Base-by-base conservation (phyloP, 208 protist genomes). In the Phytomonas francai region DNA sequence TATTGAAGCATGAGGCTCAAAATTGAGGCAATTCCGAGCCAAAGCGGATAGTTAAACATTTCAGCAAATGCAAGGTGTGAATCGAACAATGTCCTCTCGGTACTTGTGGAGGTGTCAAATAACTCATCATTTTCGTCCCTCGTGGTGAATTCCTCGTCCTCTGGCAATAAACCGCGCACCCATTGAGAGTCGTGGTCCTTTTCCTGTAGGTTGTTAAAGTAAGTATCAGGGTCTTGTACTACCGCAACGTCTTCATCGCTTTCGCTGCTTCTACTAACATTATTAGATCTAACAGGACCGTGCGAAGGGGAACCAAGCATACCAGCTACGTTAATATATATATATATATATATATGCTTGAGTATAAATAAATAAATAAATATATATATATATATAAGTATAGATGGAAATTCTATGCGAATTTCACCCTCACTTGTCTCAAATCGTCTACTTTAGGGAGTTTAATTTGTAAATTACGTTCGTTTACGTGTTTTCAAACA, bases 81-180 rank as follows among this genome's bases (percentile, higher is more conserved):
- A 49, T 49, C 39, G 16, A 49, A 49, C 39, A 19, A 49, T 49
- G 4, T 12, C 12, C 14, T 19, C 16, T 49, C 12, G 16, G 39
- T 49, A 49, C 14, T 49, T 49, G 7, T 62, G 0, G 51, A 49
- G 3, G 70, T 45, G 29, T 72, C 63, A 28, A 71, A 70, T 8
- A 73, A 28, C 51, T 80, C 77, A 69, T 72, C 61, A 63, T 70
- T 70, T 54, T 54, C 56, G n/a, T 61, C 19, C 39, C 65, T 67
- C 36, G 64, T 71, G 6, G 27, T 62, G 30, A 77, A 60, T 0
- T 76, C 70, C 32, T 78, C 73, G 42, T 81, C 79, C 39, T 85
- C 76, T 14, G 75, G 83, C 5, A 74, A 73, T 33, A 95, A 70
- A 2, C 90, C 90, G n/a, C 78, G 79, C 62, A 95, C 90, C 85